Conservation (phyloP, 805 yeast genomes). For the Spathaspora sp. region DNA sequence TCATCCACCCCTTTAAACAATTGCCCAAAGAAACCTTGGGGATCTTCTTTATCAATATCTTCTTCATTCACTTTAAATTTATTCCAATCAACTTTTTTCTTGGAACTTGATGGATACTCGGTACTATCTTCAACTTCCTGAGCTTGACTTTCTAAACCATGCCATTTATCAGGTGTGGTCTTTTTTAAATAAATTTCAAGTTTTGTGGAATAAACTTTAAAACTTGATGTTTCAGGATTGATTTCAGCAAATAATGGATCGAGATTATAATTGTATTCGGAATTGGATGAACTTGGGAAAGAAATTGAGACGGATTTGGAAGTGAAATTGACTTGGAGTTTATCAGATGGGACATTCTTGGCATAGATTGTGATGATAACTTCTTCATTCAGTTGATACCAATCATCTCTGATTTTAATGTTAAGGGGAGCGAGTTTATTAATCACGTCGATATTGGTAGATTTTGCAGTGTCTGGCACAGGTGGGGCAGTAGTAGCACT, state of each 20-base stretch:
- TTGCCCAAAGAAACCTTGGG: conserved; percentile 69
- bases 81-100: conserved; percentile 68
- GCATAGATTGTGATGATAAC: conserved; percentile 72
- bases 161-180: conserved; percentile 48
- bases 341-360: conserved; percentile 55
- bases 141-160: conserved; percentile 37
- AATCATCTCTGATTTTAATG: conserved; percentile 35
- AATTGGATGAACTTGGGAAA: conserved; percentile 46
- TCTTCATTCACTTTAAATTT: conserved; percentile 41
- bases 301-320: conserved; percentile 34
- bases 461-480: neutral
- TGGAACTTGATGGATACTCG: conserved; percentile 63
- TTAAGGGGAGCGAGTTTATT: conserved; percentile 39
- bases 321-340: conserved; percentile 37
- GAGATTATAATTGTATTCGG: conserved; percentile 57
- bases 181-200: conserved; percentile 66
- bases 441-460: conserved; percentile 27
- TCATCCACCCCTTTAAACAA: conserved; percentile 79
- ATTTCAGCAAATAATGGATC: conserved; percentile 54
- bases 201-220: conserved; percentile 64
- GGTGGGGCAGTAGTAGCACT: no score
- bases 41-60: conserved; percentile 47
- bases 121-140: conserved; percentile 11
- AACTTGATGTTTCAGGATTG: conserved; percentile 40
- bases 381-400: conserved; percentile 58